These are phyloP conservation scores for Arabidopsis thaliana DNA, from an alignment of 345 rosid genomes.

Conservation along the genomic window TAIR10.1 NC_003074.8:20065001-20065500, in stretches of 20 bases:
- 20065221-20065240: not conserved
- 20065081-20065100: conserved; percentile 32
- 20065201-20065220: conserved; percentile 3
- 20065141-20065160: conserved; percentile 36
- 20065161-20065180: conserved; percentile 26
- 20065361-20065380: not conserved
- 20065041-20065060: conserved; percentile 9
- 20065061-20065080: conserved; percentile 27
- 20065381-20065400: not conserved
- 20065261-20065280: not conserved
- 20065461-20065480: too few species aligned
- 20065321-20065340: not conserved
- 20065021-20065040: conserved; percentile 30
- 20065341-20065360: not conserved
- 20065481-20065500: too few species aligned
- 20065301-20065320: not conserved
- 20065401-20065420: too few species aligned
- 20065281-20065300: not conserved
- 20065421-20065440: too few species aligned
- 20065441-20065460: too few species aligned
- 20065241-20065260: too few species aligned
- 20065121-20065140: conserved; percentile 14
- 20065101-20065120: conserved; percentile 3
- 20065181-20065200: not conserved
- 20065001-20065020: conserved; percentile 26